Conservation (phyloP, 345 rosid genomes). For the Gossypium herbaceum region DNA sequence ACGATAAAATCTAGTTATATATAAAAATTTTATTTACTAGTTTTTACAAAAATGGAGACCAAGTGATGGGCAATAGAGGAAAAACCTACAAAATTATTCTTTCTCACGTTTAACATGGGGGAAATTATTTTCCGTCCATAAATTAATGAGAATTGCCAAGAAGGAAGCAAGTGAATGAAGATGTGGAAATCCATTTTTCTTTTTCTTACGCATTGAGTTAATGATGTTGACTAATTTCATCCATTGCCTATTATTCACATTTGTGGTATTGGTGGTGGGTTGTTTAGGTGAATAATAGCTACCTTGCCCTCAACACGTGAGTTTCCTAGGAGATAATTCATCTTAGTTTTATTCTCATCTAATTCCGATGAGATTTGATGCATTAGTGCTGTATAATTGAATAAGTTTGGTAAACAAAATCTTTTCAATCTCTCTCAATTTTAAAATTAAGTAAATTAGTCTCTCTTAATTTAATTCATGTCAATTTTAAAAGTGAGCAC, state of each 20-base stretch:
- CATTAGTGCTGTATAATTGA: no score
- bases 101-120: background rate
- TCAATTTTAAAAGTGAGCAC: no score
- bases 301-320: no score
- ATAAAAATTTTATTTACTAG: no score
- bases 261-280: background rate
- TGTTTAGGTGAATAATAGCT: background rate
- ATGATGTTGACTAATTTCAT: background rate
- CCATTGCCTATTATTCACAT: background rate
- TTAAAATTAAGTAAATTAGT: no score
- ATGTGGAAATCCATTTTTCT: background rate
- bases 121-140: background rate
- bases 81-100: background rate
- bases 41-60: no score
- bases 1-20: no score
- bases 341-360: accelerated
- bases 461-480: no score
- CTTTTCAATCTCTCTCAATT: no score
- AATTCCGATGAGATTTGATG: no score
- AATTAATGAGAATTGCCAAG: background rate
- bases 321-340: accelerated
- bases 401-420: no score
- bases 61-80: no score
- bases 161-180: background rate
- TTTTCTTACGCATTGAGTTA: background rate